Percentiles rank a stretch among this genome's conserved stretches.
These are phyloP conservation scores for Scleromitrula shiraiana DNA, from an alignment of 2,329 filamentous ascomycete species.

Conservation along the genomic window DNA sequence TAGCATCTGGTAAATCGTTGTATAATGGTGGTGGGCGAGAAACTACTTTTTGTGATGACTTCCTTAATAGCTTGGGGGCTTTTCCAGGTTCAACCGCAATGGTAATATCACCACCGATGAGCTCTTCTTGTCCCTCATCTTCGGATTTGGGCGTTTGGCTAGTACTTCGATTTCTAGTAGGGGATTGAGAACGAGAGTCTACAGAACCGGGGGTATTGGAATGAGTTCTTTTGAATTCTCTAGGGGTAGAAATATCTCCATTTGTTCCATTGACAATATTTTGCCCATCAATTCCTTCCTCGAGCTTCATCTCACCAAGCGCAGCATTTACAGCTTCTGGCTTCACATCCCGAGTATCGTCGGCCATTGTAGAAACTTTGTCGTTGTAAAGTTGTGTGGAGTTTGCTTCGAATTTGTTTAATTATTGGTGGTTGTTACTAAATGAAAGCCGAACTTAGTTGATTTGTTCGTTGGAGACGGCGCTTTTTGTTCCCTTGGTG, in stretches of 20 bases:
- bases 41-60: slow-evolving; percentile 61
- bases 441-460: slow-evolving; percentile 4
- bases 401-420: slow-evolving; percentile 3
- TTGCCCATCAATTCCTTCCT: slow-evolving; percentile 16
- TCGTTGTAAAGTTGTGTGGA: slow-evolving; percentile 3
- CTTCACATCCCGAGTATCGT: slow-evolving; percentile 22
- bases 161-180: slow-evolving; percentile 18
- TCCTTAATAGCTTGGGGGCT: slow-evolving; percentile 64
- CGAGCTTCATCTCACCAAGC: slow-evolving; percentile 29
- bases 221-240: slow-evolving; percentile 18
- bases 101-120: slow-evolving; percentile 51
- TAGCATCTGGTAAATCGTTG: slow-evolving; percentile 68
- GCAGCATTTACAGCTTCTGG: slow-evolving; percentile 26
- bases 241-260: slow-evolving; percentile 14
- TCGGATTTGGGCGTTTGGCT: slow-evolving; percentile 30
- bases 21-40: slow-evolving; percentile 60
- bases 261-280: slow-evolving; percentile 21
- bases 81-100: slow-evolving; percentile 57
- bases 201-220: slow-evolving; percentile 21
- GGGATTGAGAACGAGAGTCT: slow-evolving; percentile 23
- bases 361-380: slow-evolving; percentile 23
- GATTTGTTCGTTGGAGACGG: slow-evolving; percentile 3
- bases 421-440: too few relatives aligned
- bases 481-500: slow-evolving; percentile 1
- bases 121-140: slow-evolving; percentile 36